Evolutionary conservation across 306 rosid species (phyloP), one percentile per base, ranked within the genome.

Genomic region (Prunus mongolica): DNA sequence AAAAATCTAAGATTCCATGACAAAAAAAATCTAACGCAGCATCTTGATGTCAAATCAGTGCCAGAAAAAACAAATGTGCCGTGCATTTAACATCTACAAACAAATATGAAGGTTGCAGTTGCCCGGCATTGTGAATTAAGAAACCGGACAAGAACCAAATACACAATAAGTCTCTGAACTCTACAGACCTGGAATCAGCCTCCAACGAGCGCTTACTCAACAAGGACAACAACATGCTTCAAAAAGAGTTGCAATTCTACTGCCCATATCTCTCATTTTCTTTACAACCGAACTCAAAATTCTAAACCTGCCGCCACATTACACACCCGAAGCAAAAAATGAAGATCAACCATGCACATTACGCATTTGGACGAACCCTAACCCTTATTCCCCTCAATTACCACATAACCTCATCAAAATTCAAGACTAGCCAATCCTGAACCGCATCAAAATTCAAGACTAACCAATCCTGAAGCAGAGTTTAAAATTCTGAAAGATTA

Each of bases 161-260:
- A 12, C 45, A 8, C 4, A 57, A 41, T 51, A 19, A 56, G 22
- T 14, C 14, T 7, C 30, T 12, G 51, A 30, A 47, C 25, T 76
- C 78, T 20, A 57, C 77, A 28, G 79, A 92, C 98, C 97, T 95
- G 87, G 96, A 92, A 95, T 90, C 97, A 84, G 90, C 93, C 85
- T 90, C 98, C 93, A 95, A 92, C 13, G 88, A 76, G 77, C 97
- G 97, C 87, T 88, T 90, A 88, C 98, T 92, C 86, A 95, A 50
- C 85, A 90, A 90, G 90, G 98, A 95, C 93, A 95, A 92, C 96
- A 95, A 88, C 98, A 95, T 95, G 78, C 88, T 91, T 95, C 80
- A 80, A 78, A 73, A 87, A 80, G 83, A 86, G 45, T 65, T 62
- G 61, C 79, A 86, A 76, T 81, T 80, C 89, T 78, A 87, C 87